A percentile compares a stretch with the other conserved stretches of the same genome.
Evolutionary conservation across 306 rosid genomes (phyloP).

Genomic region (Carpinus fangiana): DNA sequence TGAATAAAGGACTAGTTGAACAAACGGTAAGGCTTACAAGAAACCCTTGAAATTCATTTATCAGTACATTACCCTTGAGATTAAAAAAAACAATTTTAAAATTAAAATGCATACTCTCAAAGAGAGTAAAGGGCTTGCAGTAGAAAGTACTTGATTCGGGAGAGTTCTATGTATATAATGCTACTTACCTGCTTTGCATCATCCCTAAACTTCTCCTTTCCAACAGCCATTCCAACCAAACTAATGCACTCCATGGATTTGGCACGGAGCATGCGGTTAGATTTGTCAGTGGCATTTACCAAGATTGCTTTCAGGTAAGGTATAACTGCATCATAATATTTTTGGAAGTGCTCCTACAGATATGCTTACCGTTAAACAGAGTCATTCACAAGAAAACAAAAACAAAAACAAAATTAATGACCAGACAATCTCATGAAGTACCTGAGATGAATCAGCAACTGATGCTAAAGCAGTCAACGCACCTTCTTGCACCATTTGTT

Average conservation of each 20-base stretch:
- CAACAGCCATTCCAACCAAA: constrained; percentile 99
- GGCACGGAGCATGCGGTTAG: constrained; percentile 99
- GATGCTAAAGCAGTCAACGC: constrained; percentile 98
- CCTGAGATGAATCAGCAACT: constrained; percentile 99
- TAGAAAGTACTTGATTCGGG: not conserved
- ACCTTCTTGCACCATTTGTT: constrained; percentile 99
- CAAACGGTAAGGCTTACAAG: not conserved
- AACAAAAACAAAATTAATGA: constrained; percentile 8
- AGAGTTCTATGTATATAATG: not conserved
- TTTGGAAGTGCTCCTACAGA: constrained; percentile 87
- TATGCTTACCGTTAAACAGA: constrained; percentile 17
- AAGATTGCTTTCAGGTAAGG: constrained; percentile 94
- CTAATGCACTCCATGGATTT: constrained; percentile 99
- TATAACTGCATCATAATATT: constrained; percentile 95
- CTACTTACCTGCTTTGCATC: constrained; percentile 91
- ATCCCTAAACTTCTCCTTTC: constrained; percentile 95
- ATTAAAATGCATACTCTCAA: not conserved
- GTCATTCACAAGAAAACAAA: constrained; percentile 19
- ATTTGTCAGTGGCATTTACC: constrained; percentile 93
- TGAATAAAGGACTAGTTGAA: not conserved
- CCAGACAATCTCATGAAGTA: constrained; percentile 26
- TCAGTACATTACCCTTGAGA: not conserved
- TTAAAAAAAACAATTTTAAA: constrained; percentile 16
- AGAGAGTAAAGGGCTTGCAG: not conserved
- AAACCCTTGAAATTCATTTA: not conserved